Base-by-base conservation (phyloP, 2,329 filamentous ascomycete genomes). In the Celoporthe dispersa region DNA sequence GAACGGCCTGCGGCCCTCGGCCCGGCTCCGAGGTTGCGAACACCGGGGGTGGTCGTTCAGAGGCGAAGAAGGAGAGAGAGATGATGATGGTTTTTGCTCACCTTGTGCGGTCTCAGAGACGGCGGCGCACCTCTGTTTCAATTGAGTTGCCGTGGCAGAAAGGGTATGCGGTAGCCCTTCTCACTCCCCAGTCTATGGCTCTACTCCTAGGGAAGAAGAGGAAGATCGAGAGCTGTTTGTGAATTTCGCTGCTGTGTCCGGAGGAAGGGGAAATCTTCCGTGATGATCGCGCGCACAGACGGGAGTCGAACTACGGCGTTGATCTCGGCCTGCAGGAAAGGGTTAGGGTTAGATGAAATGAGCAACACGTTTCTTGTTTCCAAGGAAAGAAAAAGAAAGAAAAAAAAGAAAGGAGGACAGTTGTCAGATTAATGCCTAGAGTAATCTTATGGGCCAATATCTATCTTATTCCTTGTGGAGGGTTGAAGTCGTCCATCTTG, bases 281-380 rank as follows among this genome's bases (percentile, higher is more conserved):
- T 37, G 39, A 64, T 53, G 41, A 37, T 33, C 14, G 41, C 37
- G 68, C 64, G 70, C 70, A 71, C 70, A 66, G 70, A 68, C 70
- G 70, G 70, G 68, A 71, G 61, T 71, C 68, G 66, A 66, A 62
- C 51, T 71, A 71, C 70, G 61, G 70, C 70, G 70, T 70, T 64
- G 70, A 44, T 68, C 60, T 51, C 25, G 68, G 70, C 48, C 28
- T 48, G 39, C 16, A n/a, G 9, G 44, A 22, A 11, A 60, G 67
- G 70, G 70, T 71, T 70, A 68, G 68, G 70, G 65, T 53, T 61
- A 2, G 11, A 8, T 60, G 57, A 33, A 19, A 25, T 25, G 4
- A 8, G 57, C n/a, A n/a, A 61, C 19, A 37, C 6, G 9, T 22
- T 11, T 19, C 57, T 48, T n/a, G 19, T 48, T 48, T 8, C 19